Conservation (phyloP, 2,329 filamentous ascomycete species). For the Fusarium burgessii region DNA sequence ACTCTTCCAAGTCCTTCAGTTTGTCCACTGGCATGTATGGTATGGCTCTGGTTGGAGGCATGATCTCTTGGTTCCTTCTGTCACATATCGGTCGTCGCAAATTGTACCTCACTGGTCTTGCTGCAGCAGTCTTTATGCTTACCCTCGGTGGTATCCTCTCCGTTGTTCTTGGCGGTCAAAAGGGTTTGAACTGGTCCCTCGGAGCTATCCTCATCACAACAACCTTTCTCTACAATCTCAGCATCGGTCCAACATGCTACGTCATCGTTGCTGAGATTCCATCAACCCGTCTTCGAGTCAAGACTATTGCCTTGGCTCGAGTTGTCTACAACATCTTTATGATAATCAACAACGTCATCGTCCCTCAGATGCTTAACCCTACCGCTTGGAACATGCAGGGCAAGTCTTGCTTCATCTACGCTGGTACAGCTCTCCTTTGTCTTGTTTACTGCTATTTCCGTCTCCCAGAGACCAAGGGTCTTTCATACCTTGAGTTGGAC, state of each 20-base stretch:
- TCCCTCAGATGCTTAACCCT: conserved; percentile 45
- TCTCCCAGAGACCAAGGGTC: conserved; percentile 43
- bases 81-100: conserved; percentile 53
- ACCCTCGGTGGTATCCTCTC: conserved; percentile 55
- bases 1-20: conserved; percentile 52
- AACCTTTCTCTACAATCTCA: conserved; percentile 52
- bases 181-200: conserved; percentile 50
- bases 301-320: conserved; percentile 55
- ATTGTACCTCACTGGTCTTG: conserved; percentile 55
- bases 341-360: conserved; percentile 43
- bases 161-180: conserved; percentile 44
- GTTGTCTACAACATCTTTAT: conserved; percentile 37
- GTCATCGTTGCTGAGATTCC: conserved; percentile 55
- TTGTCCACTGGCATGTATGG: conserved; percentile 54
- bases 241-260: conserved; percentile 45
- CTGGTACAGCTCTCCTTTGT: conserved; percentile 32
- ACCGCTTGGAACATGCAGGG: conserved; percentile 43
- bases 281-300: conserved; percentile 53
- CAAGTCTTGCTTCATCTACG: conserved; percentile 42
- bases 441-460: conserved; percentile 45
- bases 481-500: conserved; percentile 45
- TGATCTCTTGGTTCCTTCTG: conserved; percentile 56
- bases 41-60: conserved; percentile 55
- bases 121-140: conserved; percentile 49
- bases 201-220: conserved; percentile 55